Evolutionary conservation across 306 rosid genomes (phyloP), one percentile per base, ranked within the genome.

Genomic region (Cicer chorassanicum): DNA sequence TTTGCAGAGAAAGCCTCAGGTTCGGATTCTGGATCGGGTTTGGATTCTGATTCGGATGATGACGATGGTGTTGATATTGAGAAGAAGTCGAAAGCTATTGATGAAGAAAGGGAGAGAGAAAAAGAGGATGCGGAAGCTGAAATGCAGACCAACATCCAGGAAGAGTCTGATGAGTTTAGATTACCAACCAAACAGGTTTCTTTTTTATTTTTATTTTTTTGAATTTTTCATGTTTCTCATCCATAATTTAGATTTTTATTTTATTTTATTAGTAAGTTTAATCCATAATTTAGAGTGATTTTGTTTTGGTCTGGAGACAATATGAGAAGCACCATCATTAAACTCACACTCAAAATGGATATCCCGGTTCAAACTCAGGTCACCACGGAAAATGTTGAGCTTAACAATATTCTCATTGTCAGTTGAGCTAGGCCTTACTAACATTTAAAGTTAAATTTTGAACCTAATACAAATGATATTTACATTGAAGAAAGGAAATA

Each of bases 161-260:
- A 80, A 1, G 99, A 95, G 82, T 90, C 93, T 24, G 97, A 95
- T 61, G 98, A 95, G 81, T 92, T 92, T 79, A 95, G 86, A 86
- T 78, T 95, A 53, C 99, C 97, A 15, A 85, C 92, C 39, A 21
- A 76, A 62, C 62, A 95, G 97, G 99, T 95, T 48, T 24, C 69
- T 11, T 41, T 18, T 65, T 64, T 41, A 9, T n/a, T n/a, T n/a
- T n/a, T n/a, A n/a, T 39, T 18, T 13, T 39, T 68, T 5, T 21
- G 3, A n/a, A 7, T n/a, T 15, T 29, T 29, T 29, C 34, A 29
- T 3, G 34, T 29, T 48, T 24, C 69, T 11, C 34, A 29, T 3
- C 3, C 34, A 29, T 29, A 29, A 29, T 41, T 10, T 65, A 40
- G 16, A 9, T 39, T 18, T 16, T 1, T 8, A 3, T 49, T 57